phyloP scores from a whole-genome alignment of 2,329 filamentous ascomycete species.

The Fusarium phyllophilum region DNA sequence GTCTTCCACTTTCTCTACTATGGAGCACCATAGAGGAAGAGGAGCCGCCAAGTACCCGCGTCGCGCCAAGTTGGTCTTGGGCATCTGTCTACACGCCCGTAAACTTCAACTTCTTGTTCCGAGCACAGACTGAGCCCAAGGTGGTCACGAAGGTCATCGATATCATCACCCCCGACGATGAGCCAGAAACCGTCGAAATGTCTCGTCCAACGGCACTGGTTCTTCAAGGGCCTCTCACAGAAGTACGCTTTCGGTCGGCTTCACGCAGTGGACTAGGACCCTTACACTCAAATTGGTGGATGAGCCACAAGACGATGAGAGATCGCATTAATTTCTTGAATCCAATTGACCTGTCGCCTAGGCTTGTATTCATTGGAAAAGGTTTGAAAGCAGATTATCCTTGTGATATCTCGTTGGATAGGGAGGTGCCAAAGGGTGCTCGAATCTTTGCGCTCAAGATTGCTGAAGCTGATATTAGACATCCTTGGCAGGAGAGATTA shows the following conservation, averaged over 20 bases:
- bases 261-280: background rate
- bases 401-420: background rate
- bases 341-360: background rate
- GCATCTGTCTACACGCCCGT: background rate
- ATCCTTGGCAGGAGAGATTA: background rate
- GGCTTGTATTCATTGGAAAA: background rate
- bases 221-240: background rate
- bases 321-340: background rate
- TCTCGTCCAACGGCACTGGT: background rate
- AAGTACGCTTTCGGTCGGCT: background rate
- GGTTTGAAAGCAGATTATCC: background rate
- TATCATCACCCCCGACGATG: accelerated
- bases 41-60: accelerated
- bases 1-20: background rate
- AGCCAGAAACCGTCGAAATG: background rate
- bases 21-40: background rate
- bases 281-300: background rate
- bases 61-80: slow-evolving; percentile 11
- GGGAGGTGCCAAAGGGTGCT: background rate
- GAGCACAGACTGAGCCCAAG: background rate
- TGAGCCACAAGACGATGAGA: background rate
- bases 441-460: background rate
- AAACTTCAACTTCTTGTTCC: background rate
- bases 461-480: background rate
- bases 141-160: background rate